Evolutionary conservation across 106 monocot genomes (phyloP), one percentile per base, ranked within the genome.

Genomic region (Dendrobium catenatum): DNA sequence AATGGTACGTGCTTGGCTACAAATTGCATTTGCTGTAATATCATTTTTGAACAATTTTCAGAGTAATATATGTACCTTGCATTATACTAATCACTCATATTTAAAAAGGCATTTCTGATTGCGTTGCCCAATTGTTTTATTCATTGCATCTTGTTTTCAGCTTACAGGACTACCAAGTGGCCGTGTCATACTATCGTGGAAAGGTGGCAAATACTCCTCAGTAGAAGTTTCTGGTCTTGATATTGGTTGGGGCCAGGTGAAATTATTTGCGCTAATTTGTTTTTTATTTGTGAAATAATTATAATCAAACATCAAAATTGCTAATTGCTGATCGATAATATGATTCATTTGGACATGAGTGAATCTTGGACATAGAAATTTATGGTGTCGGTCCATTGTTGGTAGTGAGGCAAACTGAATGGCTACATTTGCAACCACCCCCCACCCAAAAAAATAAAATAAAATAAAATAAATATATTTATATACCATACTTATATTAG

Each of bases 211-310:
- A 19, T 89, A 87, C 79, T 93, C 95, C 16, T 83, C 85, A 24
- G 99, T 99, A 13, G 95, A 99, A 85, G 82, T 99, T 46, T 93
- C 95, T 85, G 99, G 99, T 51, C 91, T 99, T 76, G 95, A 99
- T 78, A 90, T 99, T 86, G 99, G 99, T 78, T 99, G 99, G 99
- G 91, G 95, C 11, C 91, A 99, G 99, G 99, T 99, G 87, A 43
- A 61, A 27, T 9, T 77, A 42, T 83, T 37, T 87, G 59, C 73
- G 93, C 88, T 95, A 84, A 79, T 86, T 93, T 70, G 91, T 48
- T 0, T 89, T 89, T 86, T 73, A 20, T 29, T 74, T 74, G 74
- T 74, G 74, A 74, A 73, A 70, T 2, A n/a, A n/a, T 61, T 19
- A 61, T 51, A 16, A 51, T 51, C 51, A 13, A 51, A 51, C 51